Percentiles rank a stretch among this genome's conserved stretches.
phyloP scores from a whole-genome alignment of 1,284 basidiomycete genomes.

The Trametes polyzona region DNA sequence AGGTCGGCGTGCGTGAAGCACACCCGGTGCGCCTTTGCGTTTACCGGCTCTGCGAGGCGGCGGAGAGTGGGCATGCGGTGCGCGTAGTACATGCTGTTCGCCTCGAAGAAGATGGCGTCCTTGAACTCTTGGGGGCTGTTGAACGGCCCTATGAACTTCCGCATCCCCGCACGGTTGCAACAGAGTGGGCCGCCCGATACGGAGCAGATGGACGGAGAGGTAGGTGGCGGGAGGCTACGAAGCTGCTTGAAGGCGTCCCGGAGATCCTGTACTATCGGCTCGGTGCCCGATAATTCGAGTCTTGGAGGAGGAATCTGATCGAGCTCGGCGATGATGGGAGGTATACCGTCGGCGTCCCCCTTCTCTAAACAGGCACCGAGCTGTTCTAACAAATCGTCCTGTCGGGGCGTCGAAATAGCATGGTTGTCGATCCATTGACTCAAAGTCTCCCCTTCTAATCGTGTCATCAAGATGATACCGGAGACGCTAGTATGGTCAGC shows the following conservation, averaged over 20 bases:
- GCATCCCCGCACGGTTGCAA: not conserved
- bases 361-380: not conserved
- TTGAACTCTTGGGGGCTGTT: constrained; percentile 5
- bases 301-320: not conserved
- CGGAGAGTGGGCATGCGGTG: constrained; percentile 4
- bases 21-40: constrained; percentile 2
- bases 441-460: constrained; percentile 1
- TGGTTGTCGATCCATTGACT: not conserved
- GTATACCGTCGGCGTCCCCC: not conserved
- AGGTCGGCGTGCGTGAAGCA: constrained; percentile 19
- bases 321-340: not conserved
- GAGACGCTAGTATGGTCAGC: not conserved
- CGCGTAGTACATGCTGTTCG: not conserved
- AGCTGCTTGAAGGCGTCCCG: constrained; percentile 1
- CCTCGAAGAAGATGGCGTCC: not conserved
- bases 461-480: constrained; percentile 5
- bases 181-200: not conserved
- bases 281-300: not conserved
- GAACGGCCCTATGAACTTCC: constrained; percentile 1
- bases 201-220: not conserved
- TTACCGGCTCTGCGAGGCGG: constrained; percentile 1
- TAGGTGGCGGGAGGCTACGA: not conserved
- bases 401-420: not conserved
- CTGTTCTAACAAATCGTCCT: not conserved
- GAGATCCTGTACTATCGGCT: not conserved